Conservation (phyloP, 331 rosid species). For the Quercus phellos region DNA sequence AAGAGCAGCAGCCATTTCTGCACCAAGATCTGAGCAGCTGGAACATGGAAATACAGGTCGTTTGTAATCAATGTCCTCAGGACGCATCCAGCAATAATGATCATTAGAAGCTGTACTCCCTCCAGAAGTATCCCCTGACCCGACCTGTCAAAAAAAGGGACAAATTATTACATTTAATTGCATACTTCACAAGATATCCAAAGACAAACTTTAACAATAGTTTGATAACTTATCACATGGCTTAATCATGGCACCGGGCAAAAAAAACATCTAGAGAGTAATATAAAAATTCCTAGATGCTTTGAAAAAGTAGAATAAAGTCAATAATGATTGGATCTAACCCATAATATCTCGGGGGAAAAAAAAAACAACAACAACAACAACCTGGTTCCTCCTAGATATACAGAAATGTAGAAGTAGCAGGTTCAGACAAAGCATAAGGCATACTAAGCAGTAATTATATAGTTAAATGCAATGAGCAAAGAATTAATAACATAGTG, state of each 20-base stretch:
- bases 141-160: conserved; percentile 52
- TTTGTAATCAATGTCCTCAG: conserved; percentile 82
- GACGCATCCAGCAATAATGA: conserved; percentile 98
- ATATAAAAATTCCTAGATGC: not conserved
- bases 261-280: not conserved
- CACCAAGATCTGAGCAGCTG: conserved; percentile 81
- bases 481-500: too few relatives aligned
- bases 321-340: not conserved
- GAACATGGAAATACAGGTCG: conserved; percentile 62
- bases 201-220: not conserved
- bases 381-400: not conserved
- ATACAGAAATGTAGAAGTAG: not conserved
- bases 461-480: not conserved
- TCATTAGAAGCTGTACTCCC: conserved; percentile 73
- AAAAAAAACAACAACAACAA: not conserved
- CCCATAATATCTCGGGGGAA: not conserved
- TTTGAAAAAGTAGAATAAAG: not conserved
- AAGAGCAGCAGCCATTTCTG: conserved; percentile 94
- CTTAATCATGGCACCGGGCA: not conserved
- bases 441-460: too few relatives aligned
- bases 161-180: conserved; percentile 8
- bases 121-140: conserved; percentile 67
- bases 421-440: not conserved
- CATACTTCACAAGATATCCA: not conserved
- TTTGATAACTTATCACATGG: not conserved